phyloP scores from a whole-genome alignment of 2,329 filamentous ascomycete genomes.

The Cryphonectria japonica region DNA sequence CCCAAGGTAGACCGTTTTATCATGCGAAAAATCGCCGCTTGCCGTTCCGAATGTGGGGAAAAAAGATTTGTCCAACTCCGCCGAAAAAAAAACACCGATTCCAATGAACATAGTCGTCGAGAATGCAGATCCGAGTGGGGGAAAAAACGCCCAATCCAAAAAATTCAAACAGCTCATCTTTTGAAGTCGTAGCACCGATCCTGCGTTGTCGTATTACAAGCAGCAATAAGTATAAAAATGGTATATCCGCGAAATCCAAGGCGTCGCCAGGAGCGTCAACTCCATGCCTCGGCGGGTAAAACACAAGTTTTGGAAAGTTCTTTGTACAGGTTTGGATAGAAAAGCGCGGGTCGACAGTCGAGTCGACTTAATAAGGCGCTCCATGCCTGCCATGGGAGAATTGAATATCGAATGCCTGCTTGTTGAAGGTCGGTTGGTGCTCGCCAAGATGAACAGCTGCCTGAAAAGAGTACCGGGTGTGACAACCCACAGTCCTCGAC shows the following conservation, averaged over 20 bases:
- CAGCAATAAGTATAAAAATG: conserved; percentile 36
- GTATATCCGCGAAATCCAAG: conserved; percentile 40
- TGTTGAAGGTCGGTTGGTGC: conserved; percentile 43
- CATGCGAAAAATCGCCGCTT: conserved; percentile 45
- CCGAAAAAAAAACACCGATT: conserved; percentile 54
- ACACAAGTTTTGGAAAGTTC: conserved; percentile 40
- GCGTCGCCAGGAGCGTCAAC: conserved; percentile 37
- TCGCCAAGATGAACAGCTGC: conserved; percentile 55
- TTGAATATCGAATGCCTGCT: conserved; percentile 49
- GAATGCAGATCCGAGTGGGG: conserved; percentile 25
- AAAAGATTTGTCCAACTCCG: conserved; percentile 45
- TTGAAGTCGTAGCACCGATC: conserved; percentile 41
- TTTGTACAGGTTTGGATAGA: conserved; percentile 40
- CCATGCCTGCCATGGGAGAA: conserved; percentile 43
- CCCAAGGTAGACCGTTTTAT: conserved; percentile 54
- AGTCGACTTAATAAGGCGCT: conserved; percentile 36
- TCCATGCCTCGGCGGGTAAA: conserved; percentile 38
- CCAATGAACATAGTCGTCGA: conserved; percentile 34
- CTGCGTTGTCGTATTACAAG: conserved; percentile 35
- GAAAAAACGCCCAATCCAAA: conserved; percentile 50
- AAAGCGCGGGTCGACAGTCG: conserved; percentile 33
- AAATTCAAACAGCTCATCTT: conserved; percentile 47
- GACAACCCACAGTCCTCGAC: conserved; percentile 40
- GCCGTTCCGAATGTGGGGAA: conserved; percentile 37
- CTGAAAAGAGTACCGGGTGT: conserved; percentile 42